phyloP scores from a whole-genome alignment of 139 green algal species.

The Pseudopediastrum boryanum region DNA sequence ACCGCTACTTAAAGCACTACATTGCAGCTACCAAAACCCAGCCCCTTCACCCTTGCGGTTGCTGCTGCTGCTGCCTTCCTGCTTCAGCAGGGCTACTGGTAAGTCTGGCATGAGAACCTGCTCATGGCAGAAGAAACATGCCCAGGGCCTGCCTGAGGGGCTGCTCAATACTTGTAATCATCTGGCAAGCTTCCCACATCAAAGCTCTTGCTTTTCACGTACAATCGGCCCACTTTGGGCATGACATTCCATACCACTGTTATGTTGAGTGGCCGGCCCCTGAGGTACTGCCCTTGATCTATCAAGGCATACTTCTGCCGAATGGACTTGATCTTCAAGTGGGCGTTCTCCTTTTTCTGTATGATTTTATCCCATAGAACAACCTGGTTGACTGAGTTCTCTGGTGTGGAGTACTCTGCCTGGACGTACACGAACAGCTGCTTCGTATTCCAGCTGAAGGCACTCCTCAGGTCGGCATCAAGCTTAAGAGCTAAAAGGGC shows the following conservation, averaged over 20 bases:
- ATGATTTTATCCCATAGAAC: constrained; percentile 85
- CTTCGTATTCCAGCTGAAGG: constrained; percentile 91
- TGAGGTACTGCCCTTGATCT: constrained; percentile 66
- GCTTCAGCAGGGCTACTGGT: too few relatives aligned
- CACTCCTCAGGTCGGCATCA: constrained; percentile 68
- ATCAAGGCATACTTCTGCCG: constrained; percentile 72
- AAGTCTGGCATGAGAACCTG: too few relatives aligned
- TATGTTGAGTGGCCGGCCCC: constrained; percentile 67
- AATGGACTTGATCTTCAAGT: constrained; percentile 1
- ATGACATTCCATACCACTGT: constrained; percentile 86
- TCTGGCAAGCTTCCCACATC: constrained; percentile 22
- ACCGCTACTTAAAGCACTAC: too few relatives aligned
- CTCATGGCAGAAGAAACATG: too few relatives aligned
- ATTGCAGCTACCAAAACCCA: too few relatives aligned
- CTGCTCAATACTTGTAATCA: constrained; percentile 31
- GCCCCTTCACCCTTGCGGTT: too few relatives aligned
- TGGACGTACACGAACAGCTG: constrained; percentile 81
- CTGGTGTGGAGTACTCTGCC: constrained; percentile 55
- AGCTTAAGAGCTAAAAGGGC: constrained; percentile 12
- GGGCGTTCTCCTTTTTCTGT: constrained; percentile 47
- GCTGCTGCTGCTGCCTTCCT: too few relatives aligned
- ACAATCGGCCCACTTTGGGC: constrained; percentile 73
- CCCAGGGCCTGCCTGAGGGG: too few relatives aligned
- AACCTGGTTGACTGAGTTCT: constrained; percentile 62
- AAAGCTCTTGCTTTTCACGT: constrained; percentile 4